Base-by-base conservation (phyloP, 1,139 yeast species). In the Arxiozyma slooffiae region DNA sequence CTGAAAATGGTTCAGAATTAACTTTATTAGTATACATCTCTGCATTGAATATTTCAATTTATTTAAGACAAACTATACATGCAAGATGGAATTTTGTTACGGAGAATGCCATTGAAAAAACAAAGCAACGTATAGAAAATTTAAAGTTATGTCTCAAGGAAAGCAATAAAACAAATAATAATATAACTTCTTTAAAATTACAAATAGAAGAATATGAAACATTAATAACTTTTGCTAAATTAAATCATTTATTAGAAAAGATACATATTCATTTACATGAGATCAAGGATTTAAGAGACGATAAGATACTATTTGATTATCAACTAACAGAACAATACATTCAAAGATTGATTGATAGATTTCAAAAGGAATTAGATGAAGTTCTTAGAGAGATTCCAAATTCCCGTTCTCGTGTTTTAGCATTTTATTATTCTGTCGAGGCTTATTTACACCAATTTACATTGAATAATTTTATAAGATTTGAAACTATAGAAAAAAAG, bases 401-500 rank as follows among this genome's bases (percentile, higher is more conserved):
- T 5, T 67, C 69, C 36, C 72, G 77, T 50, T 72, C 73, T 55
- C 68, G 73, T 9, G 62, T 74, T 39, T 63, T 76, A 60, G 73
- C 83, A 0, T 82, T 76, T 64, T 77, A 73, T 57, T 78, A 77
- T 57, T 77, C 92, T 0, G 81, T 85, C 16, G 87, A 84, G 57
- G 90, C 92, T 0, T 53, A 54, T 34, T 48, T 54, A 21, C 53
- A 54, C 30, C 55, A 54, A 36, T 54, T 44, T 26, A 48, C 51
- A 23, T 30, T 53, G 7, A 43, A 26, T 16, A 38, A 52, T 36
- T 52, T 46, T 36, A 24, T 52, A 9, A 48, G 39, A 23, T 41
- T 47, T 14, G 47, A 47, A 38, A 6, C 34, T 23, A 47, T 38
- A 26, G 46, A 46, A 8, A 46, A 24, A 21, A 14, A 21, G 4